Evolutionary conservation across 352 stramenopile genomes (phyloP).

Genomic region (Phytophthora pinifolia): DNA sequence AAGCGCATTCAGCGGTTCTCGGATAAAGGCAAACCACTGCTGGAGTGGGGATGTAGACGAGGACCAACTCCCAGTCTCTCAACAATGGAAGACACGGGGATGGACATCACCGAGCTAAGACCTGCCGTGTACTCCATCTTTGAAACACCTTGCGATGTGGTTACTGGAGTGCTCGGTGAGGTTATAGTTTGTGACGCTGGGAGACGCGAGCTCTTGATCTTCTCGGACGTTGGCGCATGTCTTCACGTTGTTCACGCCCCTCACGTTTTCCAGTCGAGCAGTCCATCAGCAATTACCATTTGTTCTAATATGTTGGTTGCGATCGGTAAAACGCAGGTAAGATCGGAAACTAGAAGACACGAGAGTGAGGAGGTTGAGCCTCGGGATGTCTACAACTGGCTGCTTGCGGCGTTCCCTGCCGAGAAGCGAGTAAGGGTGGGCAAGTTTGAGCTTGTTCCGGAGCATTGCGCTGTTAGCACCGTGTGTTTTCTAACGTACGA

Average conservation of each 20-base stretch:
- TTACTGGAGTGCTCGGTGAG: conserved; percentile 31
- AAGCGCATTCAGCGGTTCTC: conserved; percentile 61
- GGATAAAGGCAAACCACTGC: conserved; percentile 37
- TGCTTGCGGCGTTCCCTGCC: conserved; percentile 30
- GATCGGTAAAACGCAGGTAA: neutral
- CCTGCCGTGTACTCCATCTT: conserved; percentile 35
- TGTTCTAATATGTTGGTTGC: conserved; percentile 21
- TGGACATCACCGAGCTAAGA: conserved; percentile 1
- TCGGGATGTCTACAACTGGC: neutral
- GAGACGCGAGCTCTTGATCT: conserved; percentile 36
- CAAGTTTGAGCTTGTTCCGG: conserved; percentile 29
- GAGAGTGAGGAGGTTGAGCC: neutral
- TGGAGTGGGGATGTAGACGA: conserved; percentile 45
- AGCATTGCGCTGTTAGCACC: conserved; percentile 24
- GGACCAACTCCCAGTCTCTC: conserved; percentile 2
- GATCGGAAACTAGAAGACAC: neutral
- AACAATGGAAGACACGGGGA: neutral
- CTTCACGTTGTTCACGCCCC: conserved; percentile 28
- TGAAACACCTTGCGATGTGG: conserved; percentile 18
- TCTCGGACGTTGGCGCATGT: conserved; percentile 43
- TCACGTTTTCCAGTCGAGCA: conserved; percentile 8
- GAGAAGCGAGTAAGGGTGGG: conserved; percentile 25
- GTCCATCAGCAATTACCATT: conserved; percentile 24
- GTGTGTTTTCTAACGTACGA: conserved; percentile 49
- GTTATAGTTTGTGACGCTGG: conserved; percentile 47